A percentile compares a stretch with the other conserved stretches of the same genome.
Conservation (phyloP, 2,329 filamentous ascomycete species). For the Fusarium sp. region DNA sequence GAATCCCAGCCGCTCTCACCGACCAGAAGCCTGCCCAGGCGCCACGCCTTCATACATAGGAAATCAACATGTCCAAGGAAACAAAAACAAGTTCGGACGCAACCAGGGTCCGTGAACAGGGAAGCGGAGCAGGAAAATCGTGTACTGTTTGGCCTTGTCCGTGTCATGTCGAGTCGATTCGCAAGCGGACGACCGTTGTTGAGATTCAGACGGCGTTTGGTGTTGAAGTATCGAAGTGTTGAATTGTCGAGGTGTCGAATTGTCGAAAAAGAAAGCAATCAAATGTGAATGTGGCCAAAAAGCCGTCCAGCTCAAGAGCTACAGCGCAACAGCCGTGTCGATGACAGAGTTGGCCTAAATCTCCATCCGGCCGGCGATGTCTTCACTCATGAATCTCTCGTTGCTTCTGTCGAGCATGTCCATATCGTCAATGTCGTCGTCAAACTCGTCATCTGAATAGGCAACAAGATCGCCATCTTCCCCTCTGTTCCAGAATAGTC, state of each 20-base stretch:
- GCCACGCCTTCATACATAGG: slow-evolving; percentile 42
- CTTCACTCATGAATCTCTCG: slow-evolving; percentile 71
- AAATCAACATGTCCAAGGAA: slow-evolving; percentile 21
- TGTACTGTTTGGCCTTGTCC: slow-evolving; percentile 17
- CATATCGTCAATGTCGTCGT: slow-evolving; percentile 59
- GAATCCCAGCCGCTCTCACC: slow-evolving; percentile 54
- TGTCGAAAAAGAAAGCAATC: slow-evolving; percentile 15
- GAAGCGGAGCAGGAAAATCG: slow-evolving; percentile 13
- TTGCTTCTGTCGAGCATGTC: slow-evolving; percentile 55
- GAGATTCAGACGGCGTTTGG: slow-evolving; percentile 26
- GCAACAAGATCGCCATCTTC: slow-evolving; percentile 69
- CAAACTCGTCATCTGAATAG: slow-evolving; percentile 64
- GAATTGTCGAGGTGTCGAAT: slow-evolving; percentile 28
- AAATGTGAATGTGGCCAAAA: background rate
- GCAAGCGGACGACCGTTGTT: slow-evolving; percentile 9
- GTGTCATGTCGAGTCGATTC: background rate
- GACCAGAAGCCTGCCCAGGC: slow-evolving; percentile 49
- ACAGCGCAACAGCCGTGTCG: background rate
- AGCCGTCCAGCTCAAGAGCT: background rate
- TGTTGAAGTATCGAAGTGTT: slow-evolving; percentile 39
- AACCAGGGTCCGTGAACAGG: slow-evolving; percentile 19
- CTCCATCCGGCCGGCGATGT: slow-evolving; percentile 72
- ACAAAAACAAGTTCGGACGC: slow-evolving; percentile 9
- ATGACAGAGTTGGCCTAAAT: slow-evolving; percentile 55
- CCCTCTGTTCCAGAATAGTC: slow-evolving; percentile 68